These are phyloP conservation scores for Adenanthera pavonina DNA, from an alignment of 306 rosid genomes.

Conservation along the genomic window DNA sequence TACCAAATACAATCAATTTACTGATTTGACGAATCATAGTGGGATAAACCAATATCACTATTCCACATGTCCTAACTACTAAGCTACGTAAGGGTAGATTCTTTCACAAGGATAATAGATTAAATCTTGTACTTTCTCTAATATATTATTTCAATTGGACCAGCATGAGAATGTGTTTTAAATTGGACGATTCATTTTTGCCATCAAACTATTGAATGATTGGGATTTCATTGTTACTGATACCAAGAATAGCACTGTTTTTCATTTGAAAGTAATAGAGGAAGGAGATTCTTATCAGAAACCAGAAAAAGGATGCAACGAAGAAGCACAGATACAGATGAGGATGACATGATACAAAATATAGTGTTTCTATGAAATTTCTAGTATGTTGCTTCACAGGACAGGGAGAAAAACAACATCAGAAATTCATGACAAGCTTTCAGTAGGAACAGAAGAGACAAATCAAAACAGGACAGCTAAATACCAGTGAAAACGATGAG, in stretches of 20 bases:
- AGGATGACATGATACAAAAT: background rate
- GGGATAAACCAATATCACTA: background rate
- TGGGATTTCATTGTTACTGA: background rate
- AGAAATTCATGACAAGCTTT: background rate
- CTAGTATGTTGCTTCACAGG: background rate
- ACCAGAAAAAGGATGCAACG: background rate
- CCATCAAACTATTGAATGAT: background rate
- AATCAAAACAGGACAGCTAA: background rate
- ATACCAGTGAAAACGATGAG: slow-evolving; percentile 83
- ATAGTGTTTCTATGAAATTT: background rate
- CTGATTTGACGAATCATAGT: background rate
- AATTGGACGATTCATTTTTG: background rate
- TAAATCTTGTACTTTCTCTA: slow-evolving; percentile 4
- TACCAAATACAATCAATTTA: background rate
- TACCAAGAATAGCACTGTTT: background rate
- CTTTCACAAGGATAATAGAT: background rate
- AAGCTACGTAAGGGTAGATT: background rate
- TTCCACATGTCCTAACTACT: background rate
- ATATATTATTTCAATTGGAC: background rate
- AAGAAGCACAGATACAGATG: background rate
- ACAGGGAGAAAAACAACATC: background rate
- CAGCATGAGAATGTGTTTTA: background rate
- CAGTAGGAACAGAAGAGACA: background rate
- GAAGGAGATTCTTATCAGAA: background rate
- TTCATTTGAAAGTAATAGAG: background rate